These are phyloP conservation scores for Elsinoe arachidis DNA, from an alignment of 2,329 filamentous ascomycete species.

Conservation along the genomic window DNA sequence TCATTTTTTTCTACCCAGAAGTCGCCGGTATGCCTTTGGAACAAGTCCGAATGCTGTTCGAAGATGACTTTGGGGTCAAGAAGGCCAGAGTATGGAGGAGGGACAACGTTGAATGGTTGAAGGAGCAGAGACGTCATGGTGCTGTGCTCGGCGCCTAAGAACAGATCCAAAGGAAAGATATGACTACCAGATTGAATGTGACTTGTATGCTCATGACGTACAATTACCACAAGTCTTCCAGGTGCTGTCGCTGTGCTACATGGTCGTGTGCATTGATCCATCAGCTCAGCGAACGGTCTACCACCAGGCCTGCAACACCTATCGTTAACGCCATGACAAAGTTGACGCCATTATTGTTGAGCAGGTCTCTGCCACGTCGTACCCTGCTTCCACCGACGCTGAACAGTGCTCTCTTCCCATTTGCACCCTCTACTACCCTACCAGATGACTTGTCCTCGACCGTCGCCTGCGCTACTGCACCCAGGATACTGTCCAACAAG, in stretches of 20 bases:
- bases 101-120: too few relatives aligned
- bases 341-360: constrained; percentile 96
- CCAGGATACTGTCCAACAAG: constrained; percentile 77
- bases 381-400: constrained; percentile 28
- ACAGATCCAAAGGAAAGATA: too few relatives aligned
- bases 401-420: constrained; percentile 43
- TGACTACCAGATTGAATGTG: too few relatives aligned
- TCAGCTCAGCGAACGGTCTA: constrained; percentile 35
- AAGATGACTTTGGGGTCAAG: constrained; percentile 32
- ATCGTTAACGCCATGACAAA: constrained; percentile 85
- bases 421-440: constrained; percentile 75
- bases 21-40: constrained; percentile 49
- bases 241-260: not conserved
- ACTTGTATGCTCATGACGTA: too few relatives aligned
- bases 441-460: constrained; percentile 76
- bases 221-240: not conserved
- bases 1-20: constrained; percentile 46
- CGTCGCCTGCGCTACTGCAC: constrained; percentile 74
- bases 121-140: not conserved
- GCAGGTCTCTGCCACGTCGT: constrained; percentile 60
- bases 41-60: constrained; percentile 44
- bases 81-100: not conserved
- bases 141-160: not conserved
- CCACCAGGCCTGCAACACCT: constrained; percentile 40
- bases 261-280: not conserved